Conservation (phyloP, 2,329 filamentous ascomycete species). For the Pyricularia grisea region DNA sequence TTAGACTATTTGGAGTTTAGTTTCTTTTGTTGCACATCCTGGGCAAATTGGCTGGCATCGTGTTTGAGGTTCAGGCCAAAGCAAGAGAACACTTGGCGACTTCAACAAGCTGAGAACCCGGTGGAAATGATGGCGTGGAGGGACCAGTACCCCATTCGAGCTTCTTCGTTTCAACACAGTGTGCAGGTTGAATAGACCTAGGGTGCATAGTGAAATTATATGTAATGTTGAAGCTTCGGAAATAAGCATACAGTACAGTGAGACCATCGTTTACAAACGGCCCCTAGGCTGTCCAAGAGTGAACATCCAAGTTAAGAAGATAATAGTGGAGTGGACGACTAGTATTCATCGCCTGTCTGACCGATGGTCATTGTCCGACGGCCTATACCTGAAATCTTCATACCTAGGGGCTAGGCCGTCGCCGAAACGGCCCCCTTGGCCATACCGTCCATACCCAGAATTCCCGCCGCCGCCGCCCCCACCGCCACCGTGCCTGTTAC, state of each 20-base stretch:
- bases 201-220: neutral
- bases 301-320: neutral
- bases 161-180: neutral
- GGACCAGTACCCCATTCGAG: neutral
- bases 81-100: neutral
- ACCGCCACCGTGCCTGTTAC: neutral
- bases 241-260: neutral
- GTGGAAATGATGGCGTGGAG: neutral
- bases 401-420: slow-evolving; percentile 4
- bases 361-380: slow-evolving; percentile 3
- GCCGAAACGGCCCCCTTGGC: slow-evolving; percentile 3
- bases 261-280: neutral
- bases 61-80: neutral
- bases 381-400: slow-evolving; percentile 5
- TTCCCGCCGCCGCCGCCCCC: slow-evolving; percentile 2
- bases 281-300: neutral
- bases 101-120: neutral
- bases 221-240: neutral
- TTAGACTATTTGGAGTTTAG: neutral
- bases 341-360: slow-evolving; percentile 3
- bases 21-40: neutral
- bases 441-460: neutral
- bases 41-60: neutral
- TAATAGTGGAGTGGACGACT: neutral
- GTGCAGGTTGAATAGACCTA: neutral